Base-by-base conservation (phyloP, 1,284 basidiomycete genomes). In the Ustilago hordei region DNA sequence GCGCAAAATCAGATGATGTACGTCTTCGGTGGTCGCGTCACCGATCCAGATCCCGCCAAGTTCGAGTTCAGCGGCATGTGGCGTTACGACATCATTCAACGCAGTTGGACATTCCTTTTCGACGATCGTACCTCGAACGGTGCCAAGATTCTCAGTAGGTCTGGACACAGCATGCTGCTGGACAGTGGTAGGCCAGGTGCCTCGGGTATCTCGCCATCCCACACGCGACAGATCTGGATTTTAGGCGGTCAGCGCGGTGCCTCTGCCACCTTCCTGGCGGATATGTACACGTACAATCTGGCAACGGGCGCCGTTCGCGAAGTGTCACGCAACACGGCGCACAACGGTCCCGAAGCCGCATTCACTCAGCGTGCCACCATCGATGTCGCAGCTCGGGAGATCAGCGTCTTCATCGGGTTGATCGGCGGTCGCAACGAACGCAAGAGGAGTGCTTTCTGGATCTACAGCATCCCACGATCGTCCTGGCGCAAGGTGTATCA, bases 1-100 rank as follows among this genome's bases (percentile, higher is more conserved):
- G 89, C 89, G 32, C 91, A 92, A 17, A 87, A 89, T 0, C 92
- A 93, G 82, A 89, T 91, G 15, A 84, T 95, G 19, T 94, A 93
- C 74, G 90, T 93, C 11, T 92, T 91, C 75, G 93, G 93, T 11
- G 93, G 93, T 3, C 89, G 91, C 9, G 88, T 93, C 8, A 89
- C 91, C 23, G 91, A 92, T 73, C 90, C 89, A 6, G 75, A 80
- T 55, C 69, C 79, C n/a, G 59, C 47, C 53, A 69, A 70, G 53
- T 63, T 76, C n/a, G 76, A 79, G 45, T 83, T 85, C 59, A 78
- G 79, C 59, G 86, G 86, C 34, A 75, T 87, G 80, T 87, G 82
- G 78, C 69, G 76, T 19, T 87, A 83, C 79, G 84, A 87, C 56
- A 69, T 86, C 41, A 74, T 68, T 13, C 62, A 68, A 57, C 64